phyloP scores from a whole-genome alignment of 2,329 filamentous ascomycete genomes.

The Tolypocladium inflatum region DNA sequence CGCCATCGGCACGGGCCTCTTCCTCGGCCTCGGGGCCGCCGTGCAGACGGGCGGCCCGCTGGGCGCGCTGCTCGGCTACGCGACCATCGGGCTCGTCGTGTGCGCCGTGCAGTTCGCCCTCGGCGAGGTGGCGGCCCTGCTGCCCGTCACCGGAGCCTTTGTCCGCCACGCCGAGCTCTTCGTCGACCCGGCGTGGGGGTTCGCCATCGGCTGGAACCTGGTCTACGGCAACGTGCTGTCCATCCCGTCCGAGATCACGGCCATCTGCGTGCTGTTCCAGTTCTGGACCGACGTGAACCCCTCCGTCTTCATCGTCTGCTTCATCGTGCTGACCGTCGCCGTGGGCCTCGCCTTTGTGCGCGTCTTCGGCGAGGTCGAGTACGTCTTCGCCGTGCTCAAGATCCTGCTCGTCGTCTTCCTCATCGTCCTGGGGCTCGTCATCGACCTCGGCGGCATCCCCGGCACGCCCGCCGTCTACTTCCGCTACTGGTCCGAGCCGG shows the following conservation, averaged over 20 bases:
- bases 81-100: slow-evolving; percentile 46
- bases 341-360: slow-evolving; percentile 50
- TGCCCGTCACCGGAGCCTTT: slow-evolving; percentile 54
- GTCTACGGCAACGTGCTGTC: slow-evolving; percentile 45
- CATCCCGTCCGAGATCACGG: slow-evolving; percentile 52
- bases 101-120: slow-evolving; percentile 49
- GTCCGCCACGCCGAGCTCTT: slow-evolving; percentile 51
- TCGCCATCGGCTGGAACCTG: slow-evolving; percentile 44
- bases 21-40: slow-evolving; percentile 47
- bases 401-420: slow-evolving; percentile 53
- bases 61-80: slow-evolving; percentile 40
- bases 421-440: slow-evolving; percentile 51
- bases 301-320: slow-evolving; percentile 37
- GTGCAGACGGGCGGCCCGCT: slow-evolving; percentile 40
- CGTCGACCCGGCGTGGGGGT: slow-evolving; percentile 50
- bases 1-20: slow-evolving; percentile 51
- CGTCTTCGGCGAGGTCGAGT: slow-evolving; percentile 51
- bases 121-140: slow-evolving; percentile 49
- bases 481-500: slow-evolving; percentile 59
- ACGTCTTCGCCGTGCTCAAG: slow-evolving; percentile 42
- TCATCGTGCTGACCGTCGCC: slow-evolving; percentile 42
- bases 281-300: slow-evolving; percentile 53
- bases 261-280: slow-evolving; percentile 51
- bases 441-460: slow-evolving; percentile 52
- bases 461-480: slow-evolving; percentile 53